Base-by-base conservation (phyloP, 2,329 filamentous ascomycete species). In the Bipolaris gigantea region DNA sequence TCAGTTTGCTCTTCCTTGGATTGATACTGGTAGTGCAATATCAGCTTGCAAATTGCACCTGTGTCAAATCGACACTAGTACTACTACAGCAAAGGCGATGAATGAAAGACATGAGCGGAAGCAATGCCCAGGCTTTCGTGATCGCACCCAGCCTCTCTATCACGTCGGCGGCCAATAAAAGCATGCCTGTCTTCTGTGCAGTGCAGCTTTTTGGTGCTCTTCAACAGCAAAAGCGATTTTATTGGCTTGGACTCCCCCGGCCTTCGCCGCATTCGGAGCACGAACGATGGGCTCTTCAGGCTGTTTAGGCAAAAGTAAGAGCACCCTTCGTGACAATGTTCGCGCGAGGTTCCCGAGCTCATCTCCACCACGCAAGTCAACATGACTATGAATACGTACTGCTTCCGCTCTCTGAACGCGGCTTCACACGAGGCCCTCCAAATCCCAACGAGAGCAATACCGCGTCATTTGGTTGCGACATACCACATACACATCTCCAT, bases 221-320 rank as follows among this genome's bases (percentile, higher is more conserved):
- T 40, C n/a, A 25, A 9, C 13, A 30, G 21, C 38, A 23, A 25
- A n/a, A 13, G 3, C 10, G 18, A 8, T 15, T 16, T 42, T 11
- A 42, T 30, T 27, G 40, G 40, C 19, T 15, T 23, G 19, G 36
- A 19, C 5, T 19, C 13, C n/a, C 8, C 36, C 8, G 9, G 40
- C 27, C 25, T 19, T 30, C 9, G 35, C n/a, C 35, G n/a, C n/a
- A 18, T 43, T 43, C 25, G 21, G 25, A 18, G n/a, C 23, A 30
- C 4, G 25, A 13, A 11, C 30, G 16, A 30, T 43, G 32, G 25
- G 19, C 39, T 43, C 25, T 48, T 39, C 42, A 45, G 35, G 40
- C 35, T 50, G 42, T 45, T 51, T 48, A 51, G 52, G 52, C 52
- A 47, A 32, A 55, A 51, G 30, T 44, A 21, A 40, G 34, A 36